A percentile compares a stretch with the other conserved stretches of the same genome.
These are phyloP conservation scores for Colletotrichum melonis DNA, from an alignment of 2,329 filamentous ascomycete genomes.

Conservation along the genomic window DNA sequence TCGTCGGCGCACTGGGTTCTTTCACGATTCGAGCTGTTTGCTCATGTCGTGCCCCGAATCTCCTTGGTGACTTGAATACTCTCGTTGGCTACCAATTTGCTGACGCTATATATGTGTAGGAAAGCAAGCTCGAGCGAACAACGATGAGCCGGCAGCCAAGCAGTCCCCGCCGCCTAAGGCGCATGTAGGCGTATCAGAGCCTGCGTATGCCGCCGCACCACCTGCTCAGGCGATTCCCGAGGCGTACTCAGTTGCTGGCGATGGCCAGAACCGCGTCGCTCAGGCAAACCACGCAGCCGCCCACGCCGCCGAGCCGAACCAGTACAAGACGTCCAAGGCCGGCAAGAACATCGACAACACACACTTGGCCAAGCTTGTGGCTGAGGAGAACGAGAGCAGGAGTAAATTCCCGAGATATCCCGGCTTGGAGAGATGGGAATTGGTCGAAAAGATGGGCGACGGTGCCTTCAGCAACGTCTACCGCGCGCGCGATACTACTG, in stretches of 20 bases:
- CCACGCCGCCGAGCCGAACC: constrained; percentile 70
- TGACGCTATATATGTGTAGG: constrained; percentile 55
- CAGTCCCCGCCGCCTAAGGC: constrained; percentile 58
- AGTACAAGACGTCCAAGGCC: constrained; percentile 55
- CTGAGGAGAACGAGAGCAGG: constrained; percentile 89
- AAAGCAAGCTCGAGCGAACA: constrained; percentile 84
- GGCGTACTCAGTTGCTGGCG: constrained; percentile 70
- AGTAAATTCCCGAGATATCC: constrained; percentile 87
- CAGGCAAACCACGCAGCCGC: constrained; percentile 75
- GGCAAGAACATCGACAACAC: constrained; percentile 63
- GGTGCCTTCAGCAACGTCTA: constrained; percentile 99
- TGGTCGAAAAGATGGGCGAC: constrained; percentile 98
- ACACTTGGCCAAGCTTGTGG: constrained; percentile 86
- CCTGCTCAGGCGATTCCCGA: constrained; percentile 62
- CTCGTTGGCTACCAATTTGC: neutral
- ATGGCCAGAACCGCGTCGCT: constrained; percentile 74
- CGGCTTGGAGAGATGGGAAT: constrained; percentile 85
- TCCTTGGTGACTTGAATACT: constrained; percentile 37
- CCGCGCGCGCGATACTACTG: constrained; percentile 80
- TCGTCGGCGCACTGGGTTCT: neutral
- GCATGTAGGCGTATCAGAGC: constrained; percentile 69
- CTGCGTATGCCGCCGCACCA: constrained; percentile 47
- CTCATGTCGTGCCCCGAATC: no score
- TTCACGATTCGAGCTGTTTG: no score
- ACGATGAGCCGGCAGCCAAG: constrained; percentile 64